Conservation (phyloP, 2,329 filamentous ascomycete species). For the Exophiala bonariae region DNA sequence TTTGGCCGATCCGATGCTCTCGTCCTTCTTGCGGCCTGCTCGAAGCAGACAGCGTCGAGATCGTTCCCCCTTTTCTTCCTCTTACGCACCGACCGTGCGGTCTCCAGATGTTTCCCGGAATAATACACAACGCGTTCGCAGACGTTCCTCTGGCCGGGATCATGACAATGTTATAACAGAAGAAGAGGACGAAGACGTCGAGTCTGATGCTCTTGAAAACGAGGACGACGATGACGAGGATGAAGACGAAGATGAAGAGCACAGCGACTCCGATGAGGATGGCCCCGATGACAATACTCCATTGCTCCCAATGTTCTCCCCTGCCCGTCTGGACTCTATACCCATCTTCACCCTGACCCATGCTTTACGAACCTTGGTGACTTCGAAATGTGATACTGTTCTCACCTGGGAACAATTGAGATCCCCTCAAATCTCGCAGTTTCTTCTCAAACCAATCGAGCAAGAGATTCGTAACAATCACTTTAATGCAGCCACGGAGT, state of each 20-base stretch:
- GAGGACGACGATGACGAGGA: slow-evolving; percentile 20
- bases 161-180: slow-evolving; percentile 1
- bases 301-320: slow-evolving; percentile 76
- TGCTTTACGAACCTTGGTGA: slow-evolving; percentile 80
- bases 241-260: slow-evolving; percentile 40
- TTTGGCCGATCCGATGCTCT: slow-evolving; percentile 14
- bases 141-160: slow-evolving; percentile 2
- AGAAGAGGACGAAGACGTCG: slow-evolving; percentile 1
- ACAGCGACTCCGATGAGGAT: slow-evolving; percentile 45
- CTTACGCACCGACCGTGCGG: slow-evolving; percentile 24
- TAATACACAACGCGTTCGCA: slow-evolving; percentile 14
- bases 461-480: slow-evolving; percentile 81
- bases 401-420: slow-evolving; percentile 92
- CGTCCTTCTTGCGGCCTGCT: slow-evolving; percentile 17
- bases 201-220: slow-evolving; percentile 7
- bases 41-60: slow-evolving; percentile 18
- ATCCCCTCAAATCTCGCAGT: slow-evolving; percentile 94
- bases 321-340: slow-evolving; percentile 75
- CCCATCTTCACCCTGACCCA: slow-evolving; percentile 91
- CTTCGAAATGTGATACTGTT: slow-evolving; percentile 84
- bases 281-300: slow-evolving; percentile 49
- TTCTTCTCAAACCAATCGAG: slow-evolving; percentile 92
- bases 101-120: slow-evolving; percentile 18
- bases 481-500: slow-evolving; percentile 82
- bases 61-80: slow-evolving; percentile 33